Evolutionary conservation across 129 eudicot species (phyloP).

Genomic region (Centella asiatica): DNA sequence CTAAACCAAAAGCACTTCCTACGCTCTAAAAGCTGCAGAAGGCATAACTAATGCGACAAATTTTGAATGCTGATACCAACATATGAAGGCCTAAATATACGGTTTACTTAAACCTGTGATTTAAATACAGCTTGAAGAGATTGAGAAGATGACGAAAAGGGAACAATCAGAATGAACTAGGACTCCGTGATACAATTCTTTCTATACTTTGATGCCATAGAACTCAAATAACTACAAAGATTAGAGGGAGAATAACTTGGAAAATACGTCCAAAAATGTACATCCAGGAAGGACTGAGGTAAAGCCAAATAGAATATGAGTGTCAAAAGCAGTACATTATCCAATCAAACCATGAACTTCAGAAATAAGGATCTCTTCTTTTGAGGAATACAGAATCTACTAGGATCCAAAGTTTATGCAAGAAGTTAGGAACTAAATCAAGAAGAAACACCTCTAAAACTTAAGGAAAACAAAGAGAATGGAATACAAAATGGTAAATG

Average conservation of each 20-base stretch:
- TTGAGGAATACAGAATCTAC: neutral
- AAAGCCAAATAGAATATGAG: too few relatives aligned
- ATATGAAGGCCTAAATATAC: neutral
- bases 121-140: neutral
- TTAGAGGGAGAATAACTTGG: neutral
- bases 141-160: neutral
- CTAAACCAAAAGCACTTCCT: neutral
- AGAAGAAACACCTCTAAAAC: neutral
- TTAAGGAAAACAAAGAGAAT: neutral
- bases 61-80: slow-evolving; percentile 2
- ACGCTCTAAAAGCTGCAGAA: neutral
- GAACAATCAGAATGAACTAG: neutral
- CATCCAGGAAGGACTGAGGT: neutral
- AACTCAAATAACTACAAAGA: too few relatives aligned
- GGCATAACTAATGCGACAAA: neutral
- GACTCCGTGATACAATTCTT: neutral
- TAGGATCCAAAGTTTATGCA: slow-evolving; percentile 5
- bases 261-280: too few relatives aligned
- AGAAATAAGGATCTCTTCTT: neutral
- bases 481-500: too few relatives aligned
- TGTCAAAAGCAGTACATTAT: neutral
- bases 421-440: neutral
- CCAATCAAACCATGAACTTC: too few relatives aligned
- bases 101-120: neutral
- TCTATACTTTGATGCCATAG: neutral